Percentiles rank a stretch among this genome's conserved stretches.
Evolutionary conservation across 2,329 filamentous ascomycete genomes (phyloP).

Genomic region (Colletotrichum higginsianum): DNA sequence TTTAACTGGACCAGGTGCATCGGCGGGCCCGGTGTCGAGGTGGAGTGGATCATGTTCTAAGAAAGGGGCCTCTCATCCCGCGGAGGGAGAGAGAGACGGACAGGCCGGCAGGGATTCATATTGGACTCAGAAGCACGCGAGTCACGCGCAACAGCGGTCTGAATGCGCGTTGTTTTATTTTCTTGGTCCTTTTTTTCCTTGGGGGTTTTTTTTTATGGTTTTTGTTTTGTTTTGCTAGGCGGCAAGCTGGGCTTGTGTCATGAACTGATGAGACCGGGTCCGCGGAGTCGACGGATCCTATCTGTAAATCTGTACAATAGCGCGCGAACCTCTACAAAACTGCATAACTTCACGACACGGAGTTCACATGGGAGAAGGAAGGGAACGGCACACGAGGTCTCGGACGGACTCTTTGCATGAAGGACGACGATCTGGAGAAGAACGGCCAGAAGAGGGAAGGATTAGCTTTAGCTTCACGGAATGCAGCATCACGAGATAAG

Average conservation of each 20-base stretch:
- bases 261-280: slow-evolving; percentile 33
- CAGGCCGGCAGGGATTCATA: slow-evolving; percentile 4
- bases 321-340: slow-evolving; percentile 22
- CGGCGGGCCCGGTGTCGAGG: slow-evolving; percentile 68
- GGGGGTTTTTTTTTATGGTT: slow-evolving; percentile 1
- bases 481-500: slow-evolving; percentile 20
- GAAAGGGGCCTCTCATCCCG: background rate
- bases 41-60: slow-evolving; percentile 79
- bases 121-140: slow-evolving; percentile 19
- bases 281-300: slow-evolving; percentile 1
- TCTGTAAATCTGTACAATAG: slow-evolving; percentile 41
- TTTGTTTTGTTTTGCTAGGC: slow-evolving; percentile 27
- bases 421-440: background rate
- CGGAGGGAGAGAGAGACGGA: background rate
- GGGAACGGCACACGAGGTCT: slow-evolving; percentile 3
- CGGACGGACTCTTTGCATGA: slow-evolving; percentile 6
- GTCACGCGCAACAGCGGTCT: slow-evolving; percentile 33
- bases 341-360: slow-evolving; percentile 30
- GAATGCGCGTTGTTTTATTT: slow-evolving; percentile 20
- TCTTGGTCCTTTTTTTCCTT: too few relatives aligned
- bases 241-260: slow-evolving; percentile 35
- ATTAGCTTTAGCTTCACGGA: background rate
- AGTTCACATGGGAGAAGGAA: slow-evolving; percentile 12
- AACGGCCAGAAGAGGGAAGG: too few relatives aligned
- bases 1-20: slow-evolving; percentile 73